phyloP scores from a whole-genome alignment of 306 rosid species.

The Quercus rubra region DNA sequence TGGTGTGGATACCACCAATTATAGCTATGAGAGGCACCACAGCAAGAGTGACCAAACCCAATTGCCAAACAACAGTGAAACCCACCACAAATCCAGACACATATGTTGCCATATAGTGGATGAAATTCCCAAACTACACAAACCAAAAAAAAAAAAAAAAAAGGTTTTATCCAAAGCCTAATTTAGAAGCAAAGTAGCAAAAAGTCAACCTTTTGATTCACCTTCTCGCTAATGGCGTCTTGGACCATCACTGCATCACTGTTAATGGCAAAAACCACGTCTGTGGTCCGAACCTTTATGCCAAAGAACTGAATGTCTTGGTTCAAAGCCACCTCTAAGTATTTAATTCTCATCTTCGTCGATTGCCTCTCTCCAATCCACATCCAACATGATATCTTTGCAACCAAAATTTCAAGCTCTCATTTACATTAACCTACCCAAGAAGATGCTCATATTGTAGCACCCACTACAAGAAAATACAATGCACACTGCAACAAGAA shows the following conservation, averaged over 20 bases:
- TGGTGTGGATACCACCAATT: slow-evolving; percentile 80
- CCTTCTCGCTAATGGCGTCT: slow-evolving; percentile 99
- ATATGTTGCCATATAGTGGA: slow-evolving; percentile 96
- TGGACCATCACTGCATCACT: slow-evolving; percentile 94
- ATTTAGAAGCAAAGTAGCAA: neutral
- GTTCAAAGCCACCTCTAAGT: slow-evolving; percentile 79
- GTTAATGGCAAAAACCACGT: slow-evolving; percentile 86
- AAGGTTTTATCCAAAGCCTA: slow-evolving; percentile 2
- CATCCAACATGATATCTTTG: slow-evolving; percentile 99
- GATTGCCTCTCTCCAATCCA: slow-evolving; percentile 98
- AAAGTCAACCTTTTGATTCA: slow-evolving; percentile 23
- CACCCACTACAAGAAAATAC: slow-evolving; percentile 94
- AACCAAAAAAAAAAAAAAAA: neutral
- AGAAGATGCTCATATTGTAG: slow-evolving; percentile 98
- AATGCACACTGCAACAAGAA: slow-evolving; percentile 74
- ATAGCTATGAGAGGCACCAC: slow-evolving; percentile 94
- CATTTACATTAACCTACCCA: slow-evolving; percentile 69
- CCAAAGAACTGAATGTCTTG: slow-evolving; percentile 92
- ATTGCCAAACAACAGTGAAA: slow-evolving; percentile 96
- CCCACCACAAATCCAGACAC: slow-evolving; percentile 97
- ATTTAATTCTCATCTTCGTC: slow-evolving; percentile 94
- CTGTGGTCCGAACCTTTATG: slow-evolving; percentile 89
- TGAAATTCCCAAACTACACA: slow-evolving; percentile 89
- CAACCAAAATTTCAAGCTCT: slow-evolving; percentile 17
- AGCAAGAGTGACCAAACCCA: slow-evolving; percentile 90